Evolutionary conservation across 441 rosid genomes (phyloP).

Genomic region (Gossypium armourianum): DNA sequence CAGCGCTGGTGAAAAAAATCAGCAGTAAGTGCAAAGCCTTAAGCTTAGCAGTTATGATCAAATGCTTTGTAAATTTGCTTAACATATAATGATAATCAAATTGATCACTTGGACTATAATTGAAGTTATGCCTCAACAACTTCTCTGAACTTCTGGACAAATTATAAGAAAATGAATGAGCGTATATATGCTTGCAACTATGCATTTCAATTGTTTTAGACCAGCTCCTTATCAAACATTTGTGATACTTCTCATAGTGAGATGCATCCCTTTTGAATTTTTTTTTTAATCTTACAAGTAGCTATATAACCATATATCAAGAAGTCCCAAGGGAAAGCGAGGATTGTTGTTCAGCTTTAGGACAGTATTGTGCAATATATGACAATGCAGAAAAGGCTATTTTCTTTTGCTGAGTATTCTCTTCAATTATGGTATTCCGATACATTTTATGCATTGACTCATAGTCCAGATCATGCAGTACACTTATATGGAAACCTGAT

Average conservation of each 20-base stretch:
- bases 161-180: not conserved
- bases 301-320: not conserved
- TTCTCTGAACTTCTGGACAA: not conserved
- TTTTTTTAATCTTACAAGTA: not conserved
- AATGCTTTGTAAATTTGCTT: not conserved
- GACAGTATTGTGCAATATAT: not conserved
- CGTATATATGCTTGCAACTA: not conserved
- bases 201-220: not conserved
- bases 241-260: not conserved
- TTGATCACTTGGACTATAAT: not conserved
- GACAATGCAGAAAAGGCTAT: not conserved
- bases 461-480: not conserved
- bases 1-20: conserved; percentile 36
- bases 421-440: not conserved
- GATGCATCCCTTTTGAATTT: not conserved
- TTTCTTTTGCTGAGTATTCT: not conserved
- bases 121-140: not conserved
- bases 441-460: not conserved
- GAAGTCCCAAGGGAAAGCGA: not conserved
- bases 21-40: not conserved
- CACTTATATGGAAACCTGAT: not conserved
- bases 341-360: not conserved
- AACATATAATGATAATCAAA: not conserved
- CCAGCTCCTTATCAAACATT: not conserved
- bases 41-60: not conserved